Conservation (phyloP, 805 yeast genomes). For the Brettanomyces nanus region DNA sequence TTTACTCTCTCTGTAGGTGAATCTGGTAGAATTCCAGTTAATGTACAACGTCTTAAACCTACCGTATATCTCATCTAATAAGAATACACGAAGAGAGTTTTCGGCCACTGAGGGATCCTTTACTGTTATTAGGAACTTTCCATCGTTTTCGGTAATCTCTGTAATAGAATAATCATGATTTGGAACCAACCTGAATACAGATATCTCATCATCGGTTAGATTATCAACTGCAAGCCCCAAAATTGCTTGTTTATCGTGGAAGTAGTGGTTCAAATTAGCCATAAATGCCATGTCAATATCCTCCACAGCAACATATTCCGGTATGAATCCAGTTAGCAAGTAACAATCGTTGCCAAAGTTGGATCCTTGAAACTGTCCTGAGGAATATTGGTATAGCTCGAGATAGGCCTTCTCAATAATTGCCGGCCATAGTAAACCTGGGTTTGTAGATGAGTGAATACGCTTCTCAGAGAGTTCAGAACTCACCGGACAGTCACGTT, state of each 20-base stretch:
- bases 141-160: conserved; percentile 29
- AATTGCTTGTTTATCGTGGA: conserved; percentile 23
- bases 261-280: conserved; percentile 20
- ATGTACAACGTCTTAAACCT: conserved; percentile 48
- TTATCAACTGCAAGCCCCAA: conserved; percentile 66
- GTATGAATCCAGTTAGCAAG: conserved; percentile 63
- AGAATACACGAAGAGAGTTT: background rate
- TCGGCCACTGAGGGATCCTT: background rate
- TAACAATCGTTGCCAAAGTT: conserved; percentile 67
- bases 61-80: background rate
- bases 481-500: conserved; percentile 39
- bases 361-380: conserved; percentile 60
- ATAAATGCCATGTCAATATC: conserved; percentile 24
- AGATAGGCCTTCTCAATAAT: conserved; percentile 73
- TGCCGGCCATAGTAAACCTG: conserved; percentile 49
- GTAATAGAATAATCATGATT: conserved; percentile 67
- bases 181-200: conserved; percentile 33
- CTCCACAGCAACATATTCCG: conserved; percentile 41
- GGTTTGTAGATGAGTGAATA: conserved; percentile 28
- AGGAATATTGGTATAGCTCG: conserved; percentile 32
- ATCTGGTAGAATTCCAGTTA: conserved; percentile 48
- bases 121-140: conserved; percentile 3
- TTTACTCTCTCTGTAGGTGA: conserved; percentile 10
- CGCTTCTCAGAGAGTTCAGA: background rate
- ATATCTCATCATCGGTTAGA: conserved; percentile 27